A percentile compares a stretch with the other conserved stretches of the same genome.
phyloP scores from a whole-genome alignment of 192 early-diverging fungal genomes.

The Chytriomyces sp. region DNA sequence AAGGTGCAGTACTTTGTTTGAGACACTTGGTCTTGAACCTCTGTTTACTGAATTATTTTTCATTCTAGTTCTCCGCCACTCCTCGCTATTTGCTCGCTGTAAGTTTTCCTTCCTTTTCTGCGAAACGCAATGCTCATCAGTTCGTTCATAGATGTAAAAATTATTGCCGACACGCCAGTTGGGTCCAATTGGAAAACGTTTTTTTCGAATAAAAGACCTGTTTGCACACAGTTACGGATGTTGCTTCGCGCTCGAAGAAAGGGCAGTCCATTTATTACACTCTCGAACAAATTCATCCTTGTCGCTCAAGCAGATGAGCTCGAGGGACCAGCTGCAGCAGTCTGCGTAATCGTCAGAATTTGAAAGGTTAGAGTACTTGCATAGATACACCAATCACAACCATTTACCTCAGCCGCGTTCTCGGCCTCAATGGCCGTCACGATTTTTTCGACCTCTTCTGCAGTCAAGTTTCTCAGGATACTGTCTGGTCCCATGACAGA shows the following conservation, averaged over 20 bases:
- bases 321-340: too few species aligned
- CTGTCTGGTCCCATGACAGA: conserved; percentile 85
- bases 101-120: neutral
- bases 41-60: neutral
- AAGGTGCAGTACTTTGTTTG: conserved; percentile 25
- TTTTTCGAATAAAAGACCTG: too few species aligned
- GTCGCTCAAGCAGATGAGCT: too few species aligned
- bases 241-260: too few species aligned
- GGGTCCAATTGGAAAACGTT: neutral
- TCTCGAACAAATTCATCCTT: too few species aligned
- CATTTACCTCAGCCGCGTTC: conserved; percentile 27
- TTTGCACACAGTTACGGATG: too few species aligned
- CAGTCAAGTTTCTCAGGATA: conserved; percentile 52
- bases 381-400: too few species aligned
- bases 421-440: conserved; percentile 37
- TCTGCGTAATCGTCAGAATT: too few species aligned
- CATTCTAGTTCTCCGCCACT: conserved; percentile 83
- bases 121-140: neutral
- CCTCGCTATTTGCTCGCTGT: conserved; percentile 78
- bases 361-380: too few species aligned
- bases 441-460: conserved; percentile 35
- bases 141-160: conserved; percentile 11
- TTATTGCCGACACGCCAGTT: neutral
- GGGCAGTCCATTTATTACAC: too few species aligned
- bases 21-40: neutral